A percentile compares a stretch with the other conserved stretches of the same genome.
These are phyloP conservation scores for Tylopilus sp. DNA, from an alignment of 1,284 basidiomycete species.

Conservation along the genomic window DNA sequence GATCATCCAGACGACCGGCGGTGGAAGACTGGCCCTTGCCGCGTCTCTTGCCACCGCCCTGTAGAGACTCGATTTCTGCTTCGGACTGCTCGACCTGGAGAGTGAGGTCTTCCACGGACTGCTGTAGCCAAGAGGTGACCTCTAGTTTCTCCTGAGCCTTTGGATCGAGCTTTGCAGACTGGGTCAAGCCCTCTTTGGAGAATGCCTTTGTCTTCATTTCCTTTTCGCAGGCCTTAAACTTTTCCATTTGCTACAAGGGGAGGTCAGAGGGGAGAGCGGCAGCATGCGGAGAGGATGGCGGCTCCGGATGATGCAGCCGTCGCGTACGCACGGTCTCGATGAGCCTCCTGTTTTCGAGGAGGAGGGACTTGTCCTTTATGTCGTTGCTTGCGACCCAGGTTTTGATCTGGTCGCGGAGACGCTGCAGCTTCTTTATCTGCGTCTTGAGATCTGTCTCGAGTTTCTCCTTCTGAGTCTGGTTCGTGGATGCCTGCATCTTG, in stretches of 20 bases:
- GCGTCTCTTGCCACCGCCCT: conserved; percentile 81
- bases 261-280: conserved; percentile 7
- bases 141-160: conserved; percentile 96
- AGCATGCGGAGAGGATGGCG: neutral
- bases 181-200: conserved; percentile 97
- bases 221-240: conserved; percentile 99
- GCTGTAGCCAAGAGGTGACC: conserved; percentile 82
- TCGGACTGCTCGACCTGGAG: conserved; percentile 94
- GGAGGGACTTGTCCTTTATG: conserved; percentile 96
- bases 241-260: conserved; percentile 93
- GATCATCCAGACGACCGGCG: conserved; percentile 73
- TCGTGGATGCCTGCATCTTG: conserved; percentile 92
- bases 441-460: conserved; percentile 93
- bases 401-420: conserved; percentile 98
- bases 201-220: conserved; percentile 99
- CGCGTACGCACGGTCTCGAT: conserved; percentile 88
- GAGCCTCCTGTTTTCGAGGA: conserved; percentile 91
- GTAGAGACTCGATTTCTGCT: conserved; percentile 91
- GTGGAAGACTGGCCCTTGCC: conserved; percentile 61
- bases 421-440: conserved; percentile 98
- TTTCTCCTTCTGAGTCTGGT: conserved; percentile 97
- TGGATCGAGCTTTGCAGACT: conserved; percentile 92
- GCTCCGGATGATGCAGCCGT: conserved; percentile 2
- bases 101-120: conserved; percentile 87
- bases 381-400: conserved; percentile 98